Conservation (phyloP, 2,329 filamentous ascomycete species). For the Hysterium pulicare region DNA sequence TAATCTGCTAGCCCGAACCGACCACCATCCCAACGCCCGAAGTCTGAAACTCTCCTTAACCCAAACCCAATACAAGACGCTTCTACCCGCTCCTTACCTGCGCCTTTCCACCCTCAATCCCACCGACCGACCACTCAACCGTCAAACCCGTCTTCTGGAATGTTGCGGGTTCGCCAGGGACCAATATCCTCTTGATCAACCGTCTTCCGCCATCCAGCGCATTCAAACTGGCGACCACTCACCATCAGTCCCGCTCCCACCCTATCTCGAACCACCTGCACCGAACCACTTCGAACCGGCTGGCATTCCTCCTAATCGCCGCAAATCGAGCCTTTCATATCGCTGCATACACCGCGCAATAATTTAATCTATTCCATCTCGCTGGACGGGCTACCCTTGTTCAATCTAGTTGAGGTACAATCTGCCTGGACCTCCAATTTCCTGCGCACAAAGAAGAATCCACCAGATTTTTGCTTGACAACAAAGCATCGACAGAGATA, state of each 20-base stretch:
- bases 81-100: not conserved
- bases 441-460: constrained; percentile 21
- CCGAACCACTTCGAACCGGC: constrained; percentile 1
- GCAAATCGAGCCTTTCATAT: constrained; percentile 4
- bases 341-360: constrained; percentile 2
- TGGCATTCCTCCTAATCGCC: constrained; percentile 5
- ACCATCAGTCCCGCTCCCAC: not conserved
- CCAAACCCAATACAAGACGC: too few species aligned
- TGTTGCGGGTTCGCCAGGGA: constrained; percentile 19
- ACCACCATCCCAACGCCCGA: too few species aligned
- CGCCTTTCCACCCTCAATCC: not conserved
- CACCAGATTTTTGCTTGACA: not conserved
- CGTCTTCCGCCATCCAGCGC: constrained; percentile 8
- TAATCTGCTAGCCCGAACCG: too few species aligned
- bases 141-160: constrained; percentile 22
- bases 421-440: constrained; percentile 9
- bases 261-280: constrained; percentile 3
- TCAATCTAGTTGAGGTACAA: constrained; percentile 13
- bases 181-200: constrained; percentile 17
- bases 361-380: constrained; percentile 7
- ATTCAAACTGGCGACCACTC: too few species aligned
- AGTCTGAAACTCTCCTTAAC: too few species aligned
- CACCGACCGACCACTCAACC: not conserved
- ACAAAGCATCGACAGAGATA: constrained; percentile 15
- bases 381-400: constrained; percentile 23